Evolutionary conservation across 495 filamentous ascomycete species (phyloP).

Genomic region (Lasiosphaeria ovina): DNA sequence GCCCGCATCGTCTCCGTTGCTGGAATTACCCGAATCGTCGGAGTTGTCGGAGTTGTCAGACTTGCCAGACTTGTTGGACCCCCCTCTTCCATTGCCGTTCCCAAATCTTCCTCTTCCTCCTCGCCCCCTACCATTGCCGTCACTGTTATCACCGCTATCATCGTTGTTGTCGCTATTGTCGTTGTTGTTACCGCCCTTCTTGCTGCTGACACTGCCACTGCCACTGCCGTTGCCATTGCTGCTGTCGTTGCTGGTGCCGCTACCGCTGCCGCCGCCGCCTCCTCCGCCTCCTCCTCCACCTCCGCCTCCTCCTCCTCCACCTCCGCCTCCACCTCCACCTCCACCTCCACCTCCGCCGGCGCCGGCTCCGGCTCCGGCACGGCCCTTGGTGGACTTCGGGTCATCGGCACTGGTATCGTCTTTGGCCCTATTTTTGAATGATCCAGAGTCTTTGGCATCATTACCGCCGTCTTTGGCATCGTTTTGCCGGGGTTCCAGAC

Average conservation of each 20-base stretch:
- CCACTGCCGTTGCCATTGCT: conserved; percentile 19
- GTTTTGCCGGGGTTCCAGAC: conserved; percentile 15
- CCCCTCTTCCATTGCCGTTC: conserved; percentile 5
- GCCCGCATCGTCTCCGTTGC: neutral
- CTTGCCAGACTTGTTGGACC: neutral
- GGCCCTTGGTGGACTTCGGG: conserved; percentile 9
- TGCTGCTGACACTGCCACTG: conserved; percentile 16
- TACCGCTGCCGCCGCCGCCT: conserved; percentile 13
- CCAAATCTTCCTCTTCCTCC: neutral
- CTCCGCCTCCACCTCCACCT: conserved; percentile 4
- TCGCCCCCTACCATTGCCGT: conserved; percentile 1
- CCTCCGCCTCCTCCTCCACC: conserved; percentile 9
- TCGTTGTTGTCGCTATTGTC: conserved; percentile 15
- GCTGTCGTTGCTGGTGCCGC: conserved; percentile 14
- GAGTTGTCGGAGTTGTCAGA: neutral
- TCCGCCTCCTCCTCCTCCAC: conserved; percentile 9
- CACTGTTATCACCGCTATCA: neutral
- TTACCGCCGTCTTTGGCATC: conserved; percentile 10
- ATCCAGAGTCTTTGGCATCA: neutral
- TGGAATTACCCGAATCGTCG: neutral
- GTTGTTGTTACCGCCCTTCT: conserved; percentile 10
- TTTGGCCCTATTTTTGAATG: conserved; percentile 7
- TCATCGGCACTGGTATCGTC: neutral
- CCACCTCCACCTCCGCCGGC: neutral
- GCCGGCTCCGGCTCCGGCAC: neutral